These are phyloP conservation scores for Dictyostelium intermedium DNA, from an alignment of 78 protist genomes.

Conservation along the genomic window DNA sequence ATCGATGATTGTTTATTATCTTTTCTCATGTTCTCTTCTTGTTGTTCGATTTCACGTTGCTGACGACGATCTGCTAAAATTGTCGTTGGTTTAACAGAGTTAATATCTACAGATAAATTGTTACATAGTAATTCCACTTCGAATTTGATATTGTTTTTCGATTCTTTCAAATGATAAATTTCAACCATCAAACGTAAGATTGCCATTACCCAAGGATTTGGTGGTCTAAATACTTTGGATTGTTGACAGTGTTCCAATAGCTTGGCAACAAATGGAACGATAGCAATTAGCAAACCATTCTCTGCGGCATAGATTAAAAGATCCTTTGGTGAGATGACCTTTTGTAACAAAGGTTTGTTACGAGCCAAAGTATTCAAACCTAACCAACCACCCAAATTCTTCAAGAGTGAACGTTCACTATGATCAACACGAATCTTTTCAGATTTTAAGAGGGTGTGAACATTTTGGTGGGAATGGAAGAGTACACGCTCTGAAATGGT, in stretches of 20 bases:
- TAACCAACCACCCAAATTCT: slow-evolving; percentile 97
- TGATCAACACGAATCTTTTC: slow-evolving; percentile 80
- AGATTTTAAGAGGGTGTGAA: slow-evolving; percentile 66
- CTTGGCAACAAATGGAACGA: slow-evolving; percentile 97
- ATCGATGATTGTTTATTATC: slow-evolving; percentile 37
- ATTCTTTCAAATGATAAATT: slow-evolving; percentile 83
- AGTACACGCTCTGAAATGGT: slow-evolving; percentile 29
- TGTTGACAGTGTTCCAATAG: slow-evolving; percentile 84
- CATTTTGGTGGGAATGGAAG: slow-evolving; percentile 42
- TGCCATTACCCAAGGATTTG: slow-evolving; percentile 98
- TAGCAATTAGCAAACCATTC: slow-evolving; percentile 84
- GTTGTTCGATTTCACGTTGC: slow-evolving; percentile 64
- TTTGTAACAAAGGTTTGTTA: slow-evolving; percentile 95
- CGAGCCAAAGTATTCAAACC: slow-evolving; percentile 94
- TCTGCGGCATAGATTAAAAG: slow-evolving; percentile 92
- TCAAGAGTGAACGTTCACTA: slow-evolving; percentile 92
- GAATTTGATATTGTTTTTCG: slow-evolving; percentile 94
- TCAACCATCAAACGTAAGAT: slow-evolving; percentile 92
- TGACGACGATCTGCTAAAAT: slow-evolving; percentile 25
- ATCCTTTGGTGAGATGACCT: slow-evolving; percentile 93
- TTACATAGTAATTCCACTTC: slow-evolving; percentile 96
- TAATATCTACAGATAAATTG: slow-evolving; percentile 85
- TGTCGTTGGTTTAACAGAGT: slow-evolving; percentile 28
- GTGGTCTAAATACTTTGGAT: slow-evolving; percentile 91
- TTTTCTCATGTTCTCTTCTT: slow-evolving; percentile 43